Evolutionary conservation across 148 eudicot species (phyloP), one percentile per base, ranked within the genome.

Genomic region (Rhododendron williamsianum): DNA sequence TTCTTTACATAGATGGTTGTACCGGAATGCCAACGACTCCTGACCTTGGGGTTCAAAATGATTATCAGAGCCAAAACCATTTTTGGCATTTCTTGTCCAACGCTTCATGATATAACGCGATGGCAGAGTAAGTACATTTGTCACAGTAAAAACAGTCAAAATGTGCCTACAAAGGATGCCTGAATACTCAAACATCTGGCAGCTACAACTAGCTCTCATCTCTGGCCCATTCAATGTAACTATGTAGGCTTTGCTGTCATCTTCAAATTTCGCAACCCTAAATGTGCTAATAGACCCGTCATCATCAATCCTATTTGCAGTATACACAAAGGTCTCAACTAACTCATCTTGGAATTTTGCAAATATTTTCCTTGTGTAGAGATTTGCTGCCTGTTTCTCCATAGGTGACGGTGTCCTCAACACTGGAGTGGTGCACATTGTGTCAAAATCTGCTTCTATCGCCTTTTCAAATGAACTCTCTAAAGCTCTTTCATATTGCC

Each of bases 291-390:
- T 88, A 86, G 90, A 80, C 78, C 90, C 94, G 88, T 94, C 92
- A 18, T 93, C 98, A 69, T 92, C 95, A 84, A 96, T 91, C 83
- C 90, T 91, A 88, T 94, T 92, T 83, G 98, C 98, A 27, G 98
- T 96, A 88, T 96, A 96, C 23, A 90, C 98, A 91, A 96, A 96
- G 74, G 98, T 96, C 91, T 96, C 98, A 76, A 96, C 98, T 83
- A 96, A 88, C 88, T 96, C 98, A 76, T 96, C 97, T 91, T 96
- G 98, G 86, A 96, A 96, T 87, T 91, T 94, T 16, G 92, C 87
- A 86, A 96, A 96, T 80, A 94, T 92, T 89, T 90, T 96, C 92
- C 84, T 93, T 8, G 98, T 93, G 83, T 94, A 96, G 23, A 92
- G 89, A 87, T 87, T 90, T 81, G 97, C 98, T 63, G 94, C 95